These are phyloP conservation scores for Suillus spraguei DNA, from an alignment of 768 basidiomycete genomes.

Conservation along the genomic window DNA sequence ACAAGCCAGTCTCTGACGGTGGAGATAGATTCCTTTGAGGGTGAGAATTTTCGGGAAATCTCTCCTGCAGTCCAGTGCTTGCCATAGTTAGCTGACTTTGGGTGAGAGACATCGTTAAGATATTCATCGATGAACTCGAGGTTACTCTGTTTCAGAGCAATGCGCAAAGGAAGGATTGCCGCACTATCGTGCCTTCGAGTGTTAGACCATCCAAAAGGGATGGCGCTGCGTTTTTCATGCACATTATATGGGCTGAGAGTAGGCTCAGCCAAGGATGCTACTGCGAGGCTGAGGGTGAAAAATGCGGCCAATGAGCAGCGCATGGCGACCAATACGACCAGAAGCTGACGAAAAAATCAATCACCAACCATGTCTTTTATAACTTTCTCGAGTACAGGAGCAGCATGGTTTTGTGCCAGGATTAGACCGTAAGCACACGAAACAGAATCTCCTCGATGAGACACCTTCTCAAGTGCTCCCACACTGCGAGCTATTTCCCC, in stretches of 20 bases:
- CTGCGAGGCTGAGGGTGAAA: constrained; percentile 20
- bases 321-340: not conserved
- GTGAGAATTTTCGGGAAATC: constrained; percentile 32
- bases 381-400: not conserved
- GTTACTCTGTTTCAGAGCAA: constrained; percentile 37
- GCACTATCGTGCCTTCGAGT: constrained; percentile 38
- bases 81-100: constrained; percentile 33
- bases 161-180: constrained; percentile 28
- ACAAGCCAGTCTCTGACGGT: constrained; percentile 33
- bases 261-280: constrained; percentile 21
- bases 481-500: constrained; percentile 4
- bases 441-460: constrained; percentile 51
- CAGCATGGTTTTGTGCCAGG: constrained; percentile 17
- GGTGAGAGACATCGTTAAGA: constrained; percentile 37
- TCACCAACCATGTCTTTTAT: constrained; percentile 15
- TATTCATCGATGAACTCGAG: constrained; percentile 27
- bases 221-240: constrained; percentile 41
- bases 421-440: constrained; percentile 42
- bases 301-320: constrained; percentile 21
- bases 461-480: constrained; percentile 23
- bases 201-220: constrained; percentile 40
- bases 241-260: constrained; percentile 29
- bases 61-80: constrained; percentile 33
- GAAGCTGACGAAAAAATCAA: not conserved
- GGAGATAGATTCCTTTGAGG: constrained; percentile 25